Conservation (phyloP, 2,329 filamentous ascomycete genomes). For the Phyllosticta capitalensis region DNA sequence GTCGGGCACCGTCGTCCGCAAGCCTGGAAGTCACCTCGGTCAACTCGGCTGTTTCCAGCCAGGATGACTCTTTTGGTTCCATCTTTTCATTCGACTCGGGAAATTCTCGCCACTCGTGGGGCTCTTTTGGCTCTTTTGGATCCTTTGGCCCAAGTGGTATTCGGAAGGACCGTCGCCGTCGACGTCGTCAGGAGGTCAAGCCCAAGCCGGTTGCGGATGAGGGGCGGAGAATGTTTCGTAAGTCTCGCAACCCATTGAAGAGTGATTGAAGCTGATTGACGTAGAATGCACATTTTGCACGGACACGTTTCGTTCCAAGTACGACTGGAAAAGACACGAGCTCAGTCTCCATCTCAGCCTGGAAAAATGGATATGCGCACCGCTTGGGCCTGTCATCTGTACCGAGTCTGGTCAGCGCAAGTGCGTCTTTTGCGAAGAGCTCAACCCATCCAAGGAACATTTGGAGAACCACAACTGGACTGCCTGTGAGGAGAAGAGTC, state of each 20-base stretch:
- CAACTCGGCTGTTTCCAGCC: conserved; percentile 39
- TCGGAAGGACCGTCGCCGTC: conserved; percentile 48
- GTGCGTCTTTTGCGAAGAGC: conserved; percentile 50
- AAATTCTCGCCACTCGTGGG: conserved; percentile 48
- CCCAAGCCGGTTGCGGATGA: neutral
- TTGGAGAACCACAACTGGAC: conserved; percentile 51
- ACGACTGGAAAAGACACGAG: conserved; percentile 33
- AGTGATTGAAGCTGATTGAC: conserved; percentile 12
- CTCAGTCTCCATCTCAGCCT: conserved; percentile 30
- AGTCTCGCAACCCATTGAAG: conserved; percentile 14
- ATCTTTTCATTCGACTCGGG: conserved; percentile 48
- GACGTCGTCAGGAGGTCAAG: conserved; percentile 31
- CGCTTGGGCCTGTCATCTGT: conserved; percentile 48
- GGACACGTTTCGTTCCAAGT: conserved; percentile 31
- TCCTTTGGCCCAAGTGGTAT: conserved; percentile 24
- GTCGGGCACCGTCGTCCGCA: conserved; percentile 43
- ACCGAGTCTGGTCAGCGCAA: conserved; percentile 46
- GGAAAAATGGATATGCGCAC: conserved; percentile 46
- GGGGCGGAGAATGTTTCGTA: conserved; percentile 10
- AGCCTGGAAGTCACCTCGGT: conserved; percentile 44
- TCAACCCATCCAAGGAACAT: conserved; percentile 46
- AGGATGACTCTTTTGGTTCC: conserved; percentile 43
- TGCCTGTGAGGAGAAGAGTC: conserved; percentile 57
- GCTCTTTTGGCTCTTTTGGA: conserved; percentile 29
- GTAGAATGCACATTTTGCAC: conserved; percentile 32